Base-by-base conservation (phyloP, 495 filamentous ascomycete genomes). In the Penicillium desertorum region DNA sequence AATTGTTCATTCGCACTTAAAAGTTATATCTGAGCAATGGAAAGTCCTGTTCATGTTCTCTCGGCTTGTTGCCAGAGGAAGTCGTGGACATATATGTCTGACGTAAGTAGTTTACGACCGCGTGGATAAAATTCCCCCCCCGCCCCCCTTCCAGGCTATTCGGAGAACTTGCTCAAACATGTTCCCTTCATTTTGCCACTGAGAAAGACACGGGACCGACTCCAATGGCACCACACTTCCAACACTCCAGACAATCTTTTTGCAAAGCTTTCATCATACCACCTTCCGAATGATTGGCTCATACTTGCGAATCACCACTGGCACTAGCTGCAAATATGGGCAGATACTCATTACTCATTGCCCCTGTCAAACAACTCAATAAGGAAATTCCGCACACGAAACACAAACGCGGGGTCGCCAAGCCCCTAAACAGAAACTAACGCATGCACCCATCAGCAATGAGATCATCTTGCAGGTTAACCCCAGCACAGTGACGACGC, bases 341-440 rank as follows among this genome's bases (percentile, higher is more conserved):
- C 41, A 25, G 7, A 36, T n/a, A 17, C 34, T 17, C 49, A 51
- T 6, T 6, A 9, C 27, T n/a, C 32, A 37, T 9, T 8, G 19
- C 7, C 8, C 4, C 10, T 19, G 6, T 45, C 51, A 27, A n/a
- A 8, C 27, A 12, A 45, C 25, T 27, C 17, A 6, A 34, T n/a
- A 17, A 22, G 23, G 19, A 36, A 44, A 51, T 39, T 23, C 3
- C 48, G 5, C 32, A 36, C 17, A 45, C 23, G 16, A n/a, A 53
- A 45, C 29, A 45, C 32, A 54, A 54, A 54, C 39, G 61, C 61
- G 61, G 62, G 62, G 62, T 62, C 51, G 53, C 56, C 62, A 62
- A 62, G 62, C 43, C 57, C 39, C 54, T 46, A 52, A 25, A 41
- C 20, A 44, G 22, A 34, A 11, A 46, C 41, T 45, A 61, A 32